Percentiles rank a stretch among this genome's conserved stretches.
Evolutionary conservation across 2,329 filamentous ascomycete genomes (phyloP).

Genomic region (Colletotrichum acutatum): DNA sequence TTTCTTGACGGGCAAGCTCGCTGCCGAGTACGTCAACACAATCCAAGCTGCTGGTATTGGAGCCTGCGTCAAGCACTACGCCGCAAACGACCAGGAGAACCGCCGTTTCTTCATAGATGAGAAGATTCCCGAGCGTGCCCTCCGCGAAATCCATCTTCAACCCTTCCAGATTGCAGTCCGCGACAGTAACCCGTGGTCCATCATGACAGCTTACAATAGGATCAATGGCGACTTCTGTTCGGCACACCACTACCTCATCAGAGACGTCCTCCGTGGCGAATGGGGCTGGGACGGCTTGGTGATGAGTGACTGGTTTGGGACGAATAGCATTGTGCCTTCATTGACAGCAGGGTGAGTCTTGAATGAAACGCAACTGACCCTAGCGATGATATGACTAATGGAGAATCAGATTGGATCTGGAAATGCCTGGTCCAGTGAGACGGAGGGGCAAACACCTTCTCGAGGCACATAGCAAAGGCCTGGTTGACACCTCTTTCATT

Average conservation of each 20-base stretch:
- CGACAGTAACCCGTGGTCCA: slow-evolving; percentile 53
- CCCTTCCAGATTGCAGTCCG: slow-evolving; percentile 58
- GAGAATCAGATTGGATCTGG: slow-evolving; percentile 42
- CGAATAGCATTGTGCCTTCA: slow-evolving; percentile 42
- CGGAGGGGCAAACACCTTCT: slow-evolving; percentile 5
- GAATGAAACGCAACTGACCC: slow-evolving; percentile 34
- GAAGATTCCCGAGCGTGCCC: slow-evolving; percentile 41
- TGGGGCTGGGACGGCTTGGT: slow-evolving; percentile 58
- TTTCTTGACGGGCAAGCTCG: slow-evolving; percentile 73
- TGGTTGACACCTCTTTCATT: slow-evolving; percentile 2
- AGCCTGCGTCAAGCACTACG: slow-evolving; percentile 66
- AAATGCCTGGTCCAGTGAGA: slow-evolving; percentile 47
- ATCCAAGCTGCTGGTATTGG: slow-evolving; percentile 59
- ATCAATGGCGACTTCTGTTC: slow-evolving; percentile 57
- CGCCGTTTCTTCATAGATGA: slow-evolving; percentile 42
- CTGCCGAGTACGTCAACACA: slow-evolving; percentile 69
- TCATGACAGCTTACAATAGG: slow-evolving; percentile 61
- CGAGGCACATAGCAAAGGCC: not conserved
- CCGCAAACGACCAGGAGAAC: slow-evolving; percentile 75
- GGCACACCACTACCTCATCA: slow-evolving; percentile 51
- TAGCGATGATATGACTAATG: slow-evolving; percentile 41
- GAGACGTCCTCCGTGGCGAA: slow-evolving; percentile 52
- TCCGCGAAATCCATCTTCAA: slow-evolving; percentile 53
- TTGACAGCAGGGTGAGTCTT: not conserved
- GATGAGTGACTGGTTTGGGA: slow-evolving; percentile 59